A percentile compares a stretch with the other conserved stretches of the same genome.
These are phyloP conservation scores for Neurospora crassa DNA, from an alignment of 2,329 filamentous ascomycete species.

Conservation along the genomic window DNA sequence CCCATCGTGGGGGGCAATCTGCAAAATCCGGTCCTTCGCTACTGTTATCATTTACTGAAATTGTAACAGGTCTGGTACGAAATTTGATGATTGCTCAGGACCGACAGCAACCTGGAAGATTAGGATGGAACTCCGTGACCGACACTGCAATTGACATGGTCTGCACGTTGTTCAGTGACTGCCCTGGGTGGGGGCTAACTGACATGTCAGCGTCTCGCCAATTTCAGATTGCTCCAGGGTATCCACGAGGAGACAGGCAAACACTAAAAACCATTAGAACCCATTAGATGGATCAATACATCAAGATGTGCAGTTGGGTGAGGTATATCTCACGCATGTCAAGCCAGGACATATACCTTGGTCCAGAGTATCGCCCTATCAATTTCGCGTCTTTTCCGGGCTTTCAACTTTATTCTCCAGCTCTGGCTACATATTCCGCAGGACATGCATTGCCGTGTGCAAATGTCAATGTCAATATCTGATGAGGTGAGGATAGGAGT, in stretches of 20 bases:
- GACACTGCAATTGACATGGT: not conserved
- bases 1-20: not conserved
- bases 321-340: not conserved
- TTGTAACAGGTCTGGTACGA: not conserved
- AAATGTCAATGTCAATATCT: slow-evolving; percentile 12
- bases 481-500: slow-evolving; percentile 8
- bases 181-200: not conserved
- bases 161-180: not conserved
- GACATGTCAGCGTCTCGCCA: not conserved
- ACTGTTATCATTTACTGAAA: not conserved
- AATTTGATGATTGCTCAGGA: not conserved
- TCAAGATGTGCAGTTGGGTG: not conserved
- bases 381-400: not conserved
- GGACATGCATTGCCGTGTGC: not conserved
- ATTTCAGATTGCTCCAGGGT: not conserved
- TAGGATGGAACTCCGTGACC: not conserved
- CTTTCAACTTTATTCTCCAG: not conserved
- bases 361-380: not conserved
- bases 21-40: not conserved
- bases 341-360: not conserved
- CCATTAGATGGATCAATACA: not conserved
- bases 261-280: not conserved
- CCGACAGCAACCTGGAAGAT: not conserved
- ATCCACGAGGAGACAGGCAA: not conserved
- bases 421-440: not conserved